These are phyloP conservation scores for Boletus vinaceobasis DNA, from an alignment of 768 basidiomycete species.

Conservation along the genomic window DNA sequence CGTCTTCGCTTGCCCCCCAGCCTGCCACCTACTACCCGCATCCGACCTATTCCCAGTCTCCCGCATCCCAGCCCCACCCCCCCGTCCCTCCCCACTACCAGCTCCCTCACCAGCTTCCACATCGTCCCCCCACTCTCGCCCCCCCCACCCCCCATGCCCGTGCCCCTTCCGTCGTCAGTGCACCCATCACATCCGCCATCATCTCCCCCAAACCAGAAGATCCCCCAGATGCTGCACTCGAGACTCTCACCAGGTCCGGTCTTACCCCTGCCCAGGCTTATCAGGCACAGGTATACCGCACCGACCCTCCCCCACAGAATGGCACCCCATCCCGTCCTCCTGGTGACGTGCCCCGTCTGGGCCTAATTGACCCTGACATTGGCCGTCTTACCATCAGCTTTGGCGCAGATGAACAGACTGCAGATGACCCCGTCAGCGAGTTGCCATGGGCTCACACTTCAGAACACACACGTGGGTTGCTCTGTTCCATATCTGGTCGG, in stretches of 20 bases:
- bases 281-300: slow-evolving; percentile 68
- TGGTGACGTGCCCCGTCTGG: slow-evolving; percentile 37
- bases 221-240: slow-evolving; percentile 45
- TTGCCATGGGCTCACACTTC: slow-evolving; percentile 49
- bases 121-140: slow-evolving; percentile 30
- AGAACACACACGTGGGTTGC: slow-evolving; percentile 44
- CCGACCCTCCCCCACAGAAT: slow-evolving; percentile 37
- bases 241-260: slow-evolving; percentile 45
- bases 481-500: slow-evolving; percentile 27
- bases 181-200: slow-evolving; percentile 39
- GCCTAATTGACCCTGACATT: slow-evolving; percentile 52
- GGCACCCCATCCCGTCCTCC: slow-evolving; percentile 24
- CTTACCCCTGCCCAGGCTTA: slow-evolving; percentile 79
- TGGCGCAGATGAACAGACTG: slow-evolving; percentile 32
- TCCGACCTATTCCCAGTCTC: slow-evolving; percentile 36
- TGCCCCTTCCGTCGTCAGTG: slow-evolving; percentile 50
- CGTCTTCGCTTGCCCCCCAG: slow-evolving; percentile 34
- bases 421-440: slow-evolving; percentile 46
- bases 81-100: slow-evolving; percentile 12
- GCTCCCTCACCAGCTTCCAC: slow-evolving; percentile 19
- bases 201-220: slow-evolving; percentile 48
- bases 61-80: slow-evolving; percentile 23
- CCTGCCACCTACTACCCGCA: slow-evolving; percentile 20
- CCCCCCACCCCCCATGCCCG: slow-evolving; percentile 43
- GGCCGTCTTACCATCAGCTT: slow-evolving; percentile 61